phyloP scores from a whole-genome alignment of 352 stramenopile genomes.

The Blastocystis sp. region DNA sequence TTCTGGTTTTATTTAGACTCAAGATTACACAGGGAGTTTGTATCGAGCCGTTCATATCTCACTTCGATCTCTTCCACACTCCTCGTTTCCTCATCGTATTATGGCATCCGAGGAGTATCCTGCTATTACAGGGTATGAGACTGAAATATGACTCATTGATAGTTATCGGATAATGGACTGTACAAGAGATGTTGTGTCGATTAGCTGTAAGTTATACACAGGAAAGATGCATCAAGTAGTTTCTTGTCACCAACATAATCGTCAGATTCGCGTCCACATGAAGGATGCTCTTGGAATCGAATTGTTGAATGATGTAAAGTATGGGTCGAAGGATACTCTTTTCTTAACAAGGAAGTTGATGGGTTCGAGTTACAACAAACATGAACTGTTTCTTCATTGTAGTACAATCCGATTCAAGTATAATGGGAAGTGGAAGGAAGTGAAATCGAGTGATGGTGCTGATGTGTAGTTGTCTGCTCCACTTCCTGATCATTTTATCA shows the following conservation, averaged over 20 bases:
- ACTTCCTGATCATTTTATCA: not conserved
- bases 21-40: not conserved
- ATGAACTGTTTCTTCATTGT: conserved; percentile 27
- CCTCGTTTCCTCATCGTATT: not conserved
- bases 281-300: conserved; percentile 34
- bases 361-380: not conserved
- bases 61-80: not conserved
- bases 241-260: not conserved
- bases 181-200: not conserved
- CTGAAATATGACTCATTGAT: not conserved
- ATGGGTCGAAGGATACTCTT: not conserved
- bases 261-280: conserved; percentile 33
- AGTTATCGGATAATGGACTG: conserved; percentile 4
- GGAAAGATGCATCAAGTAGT: conserved; percentile 22
- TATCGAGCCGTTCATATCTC: not conserved
- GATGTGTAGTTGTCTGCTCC: conserved; percentile 13
- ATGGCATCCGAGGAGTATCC: not conserved
- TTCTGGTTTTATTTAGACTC: not conserved
- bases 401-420: not conserved
- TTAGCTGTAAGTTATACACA: conserved; percentile 24
- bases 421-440: not conserved
- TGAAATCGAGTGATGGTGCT: not conserved
- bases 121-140: not conserved
- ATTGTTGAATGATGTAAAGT: conserved; percentile 24
- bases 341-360: not conserved